Conservation (phyloP, 2,329 filamentous ascomycete species). For the Diaporthe nobilis region DNA sequence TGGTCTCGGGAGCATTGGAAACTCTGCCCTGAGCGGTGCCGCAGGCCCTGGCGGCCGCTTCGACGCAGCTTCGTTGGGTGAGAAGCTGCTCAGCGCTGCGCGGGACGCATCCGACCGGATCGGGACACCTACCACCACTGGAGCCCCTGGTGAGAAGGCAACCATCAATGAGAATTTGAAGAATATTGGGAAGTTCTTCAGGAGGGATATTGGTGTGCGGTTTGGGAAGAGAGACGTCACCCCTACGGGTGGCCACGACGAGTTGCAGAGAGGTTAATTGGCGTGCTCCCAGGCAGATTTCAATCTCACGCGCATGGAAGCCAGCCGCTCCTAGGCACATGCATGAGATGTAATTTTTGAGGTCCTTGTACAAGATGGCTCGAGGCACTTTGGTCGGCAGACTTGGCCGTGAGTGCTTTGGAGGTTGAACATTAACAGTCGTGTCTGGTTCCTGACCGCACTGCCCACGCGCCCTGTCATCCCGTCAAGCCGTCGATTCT, state of each 20-base stretch:
- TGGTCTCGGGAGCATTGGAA: slow-evolving; percentile 52
- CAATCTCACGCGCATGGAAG: neutral
- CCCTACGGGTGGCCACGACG: slow-evolving; percentile 48
- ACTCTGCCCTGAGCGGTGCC: slow-evolving; percentile 55
- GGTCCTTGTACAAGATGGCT: neutral
- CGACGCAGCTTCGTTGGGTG: slow-evolving; percentile 86
- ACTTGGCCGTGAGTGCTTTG: neutral
- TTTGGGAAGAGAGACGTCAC: slow-evolving; percentile 75
- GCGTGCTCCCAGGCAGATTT: neutral
- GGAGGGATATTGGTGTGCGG: slow-evolving; percentile 83
- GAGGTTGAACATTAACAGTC: neutral
- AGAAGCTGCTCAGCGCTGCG: slow-evolving; percentile 89
- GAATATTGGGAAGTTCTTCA: slow-evolving; percentile 97
- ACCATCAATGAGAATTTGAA: slow-evolving; percentile 94
- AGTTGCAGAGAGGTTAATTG: slow-evolving; percentile 37
- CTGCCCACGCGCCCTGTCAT: neutral
- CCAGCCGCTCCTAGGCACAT: neutral
- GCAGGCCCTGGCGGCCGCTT: slow-evolving; percentile 67
- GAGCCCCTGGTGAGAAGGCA: slow-evolving; percentile 66
- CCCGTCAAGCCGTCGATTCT: neutral
- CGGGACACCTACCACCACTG: slow-evolving; percentile 67
- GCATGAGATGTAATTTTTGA: neutral
- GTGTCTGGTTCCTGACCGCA: neutral
- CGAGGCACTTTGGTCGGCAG: neutral
- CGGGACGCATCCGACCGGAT: slow-evolving; percentile 86